Evolutionary conservation across 345 rosid species (phyloP).

Genomic region (Eucalyptus sp.): DNA sequence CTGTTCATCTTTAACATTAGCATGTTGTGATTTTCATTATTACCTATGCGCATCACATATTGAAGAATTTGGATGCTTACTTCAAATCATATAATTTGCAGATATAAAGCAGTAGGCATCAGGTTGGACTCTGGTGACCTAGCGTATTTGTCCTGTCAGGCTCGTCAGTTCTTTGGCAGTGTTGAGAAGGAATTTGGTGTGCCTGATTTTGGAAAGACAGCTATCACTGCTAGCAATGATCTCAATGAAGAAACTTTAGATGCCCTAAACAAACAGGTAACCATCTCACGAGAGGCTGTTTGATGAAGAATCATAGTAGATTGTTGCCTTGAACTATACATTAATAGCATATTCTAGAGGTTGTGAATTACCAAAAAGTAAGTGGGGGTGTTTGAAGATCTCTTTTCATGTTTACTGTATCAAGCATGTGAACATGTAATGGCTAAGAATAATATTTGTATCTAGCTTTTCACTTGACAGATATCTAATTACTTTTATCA

Average conservation of each 20-base stretch:
- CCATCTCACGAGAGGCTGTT: neutral
- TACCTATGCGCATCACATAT: neutral
- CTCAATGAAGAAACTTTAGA: slow-evolving; percentile 94
- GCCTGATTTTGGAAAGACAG: slow-evolving; percentile 57
- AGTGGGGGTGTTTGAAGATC: neutral
- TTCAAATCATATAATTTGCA: slow-evolving; percentile 6
- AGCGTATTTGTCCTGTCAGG: slow-evolving; percentile 76
- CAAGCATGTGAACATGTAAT: neutral
- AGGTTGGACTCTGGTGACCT: slow-evolving; percentile 97
- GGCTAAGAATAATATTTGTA: neutral
- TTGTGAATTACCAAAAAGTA: neutral
- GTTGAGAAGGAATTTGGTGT: slow-evolving; percentile 67
- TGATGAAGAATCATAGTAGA: neutral
- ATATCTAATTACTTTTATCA: neutral
- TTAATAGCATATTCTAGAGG: neutral
- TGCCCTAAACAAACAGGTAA: slow-evolving; percentile 91
- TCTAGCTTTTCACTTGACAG: neutral
- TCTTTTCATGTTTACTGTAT: neutral
- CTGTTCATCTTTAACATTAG: neutral
- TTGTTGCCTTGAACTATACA: neutral
- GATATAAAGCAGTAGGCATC: slow-evolving; percentile 83
- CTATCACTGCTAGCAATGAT: slow-evolving; percentile 90
- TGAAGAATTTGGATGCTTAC: neutral
- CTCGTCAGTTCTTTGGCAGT: slow-evolving; percentile 51
- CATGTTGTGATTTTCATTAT: neutral